Evolutionary conservation across 1,139 yeast genomes (phyloP).

Genomic region (Magnusiomyces sp.): DNA sequence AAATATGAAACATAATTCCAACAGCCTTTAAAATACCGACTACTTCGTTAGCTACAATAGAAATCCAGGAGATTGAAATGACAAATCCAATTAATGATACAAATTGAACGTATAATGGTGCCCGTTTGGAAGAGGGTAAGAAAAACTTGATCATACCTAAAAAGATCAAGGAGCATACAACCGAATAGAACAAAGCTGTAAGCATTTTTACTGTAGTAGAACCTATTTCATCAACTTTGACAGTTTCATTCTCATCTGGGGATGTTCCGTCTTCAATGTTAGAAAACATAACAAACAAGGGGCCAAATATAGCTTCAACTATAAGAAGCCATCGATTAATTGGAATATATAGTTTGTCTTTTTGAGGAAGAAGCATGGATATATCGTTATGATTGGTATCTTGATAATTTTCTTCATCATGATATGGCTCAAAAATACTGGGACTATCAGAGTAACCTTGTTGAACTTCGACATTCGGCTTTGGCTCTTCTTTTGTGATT

Average conservation of each 20-base stretch:
- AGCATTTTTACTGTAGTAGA: not conserved
- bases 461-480: not conserved
- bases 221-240: too few species aligned
- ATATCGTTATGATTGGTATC: not conserved
- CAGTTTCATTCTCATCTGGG: too few species aligned
- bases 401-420: not conserved
- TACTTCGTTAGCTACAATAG: conserved; percentile 68
- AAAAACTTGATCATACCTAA: conserved; percentile 11
- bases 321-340: conserved; percentile 11
- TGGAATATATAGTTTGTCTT: conserved; percentile 5
- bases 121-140: conserved; percentile 11
- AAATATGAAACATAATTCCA: conserved; percentile 51
- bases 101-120: conserved; percentile 14
- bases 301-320: conserved; percentile 13
- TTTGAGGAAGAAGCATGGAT: not conserved
- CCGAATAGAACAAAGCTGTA: not conserved
- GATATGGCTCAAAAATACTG: not conserved
- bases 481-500: conserved; percentile 14
- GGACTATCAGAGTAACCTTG: not conserved
- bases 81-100: conserved; percentile 47
- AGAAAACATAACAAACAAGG: conserved; percentile 10
- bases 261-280: conserved; percentile 8
- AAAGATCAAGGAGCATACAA: conserved; percentile 8
- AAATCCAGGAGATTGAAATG: conserved; percentile 63
- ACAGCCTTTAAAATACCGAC: conserved; percentile 58